These are phyloP conservation scores for Erodium moschatum DNA, from an alignment of 441 rosid genomes.

Conservation along the genomic window DNA sequence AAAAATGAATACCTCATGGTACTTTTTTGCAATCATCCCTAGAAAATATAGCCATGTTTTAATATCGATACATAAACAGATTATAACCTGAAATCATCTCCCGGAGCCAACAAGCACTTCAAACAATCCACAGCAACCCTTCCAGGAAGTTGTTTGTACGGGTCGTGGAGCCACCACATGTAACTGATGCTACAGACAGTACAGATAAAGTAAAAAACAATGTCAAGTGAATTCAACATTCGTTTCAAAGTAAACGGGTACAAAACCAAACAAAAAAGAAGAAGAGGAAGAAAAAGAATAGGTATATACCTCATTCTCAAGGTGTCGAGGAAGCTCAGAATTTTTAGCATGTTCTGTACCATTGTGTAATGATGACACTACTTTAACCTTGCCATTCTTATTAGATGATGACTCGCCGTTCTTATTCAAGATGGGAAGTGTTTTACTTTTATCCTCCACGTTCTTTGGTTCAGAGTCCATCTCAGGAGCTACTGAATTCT, in stretches of 20 bases:
- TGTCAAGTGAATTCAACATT: not conserved
- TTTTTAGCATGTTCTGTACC: not conserved
- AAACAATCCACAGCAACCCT: slow-evolving; percentile 8
- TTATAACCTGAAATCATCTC: slow-evolving; percentile 5
- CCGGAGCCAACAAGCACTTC: not conserved
- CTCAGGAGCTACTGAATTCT: not conserved
- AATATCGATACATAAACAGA: not conserved
- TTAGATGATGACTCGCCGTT: not conserved
- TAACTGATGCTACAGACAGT: not conserved
- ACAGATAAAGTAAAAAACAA: not conserved
- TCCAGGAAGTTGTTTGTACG: not conserved
- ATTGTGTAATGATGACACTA: not conserved
- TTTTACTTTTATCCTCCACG: too few relatives aligned
- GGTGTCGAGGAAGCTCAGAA: not conserved
- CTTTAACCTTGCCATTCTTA: not conserved
- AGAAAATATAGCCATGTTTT: not conserved
- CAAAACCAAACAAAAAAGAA: not conserved
- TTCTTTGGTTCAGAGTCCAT: too few relatives aligned
- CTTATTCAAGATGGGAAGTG: not conserved
- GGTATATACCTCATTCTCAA: not conserved
- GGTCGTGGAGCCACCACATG: slow-evolving; percentile 3
- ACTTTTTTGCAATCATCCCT: too few relatives aligned
- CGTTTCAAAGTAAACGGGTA: not conserved
- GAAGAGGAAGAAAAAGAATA: not conserved
- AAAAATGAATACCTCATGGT: too few relatives aligned